phyloP scores from a whole-genome alignment of 108 stramenopile genomes.

The Pseudonitzschia pungens region DNA sequence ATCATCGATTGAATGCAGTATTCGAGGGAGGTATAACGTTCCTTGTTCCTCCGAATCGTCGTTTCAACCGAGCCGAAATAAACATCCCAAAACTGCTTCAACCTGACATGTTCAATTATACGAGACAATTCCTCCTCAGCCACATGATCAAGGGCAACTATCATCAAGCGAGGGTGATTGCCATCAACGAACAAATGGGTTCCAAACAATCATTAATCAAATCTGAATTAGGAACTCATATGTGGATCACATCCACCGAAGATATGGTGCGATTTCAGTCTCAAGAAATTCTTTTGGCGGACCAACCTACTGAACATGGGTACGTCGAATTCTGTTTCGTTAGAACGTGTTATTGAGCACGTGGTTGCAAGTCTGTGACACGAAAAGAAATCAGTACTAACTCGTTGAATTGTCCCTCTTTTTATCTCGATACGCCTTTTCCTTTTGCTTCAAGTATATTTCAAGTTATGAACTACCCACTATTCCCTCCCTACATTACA shows the following conservation, averaged over 20 bases:
- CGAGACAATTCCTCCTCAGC: conserved; percentile 28
- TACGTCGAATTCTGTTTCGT: conserved; percentile 7
- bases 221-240: conserved; percentile 29
- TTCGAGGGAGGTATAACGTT: conserved; percentile 38
- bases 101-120: conserved; percentile 29
- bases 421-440: background rate
- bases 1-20: conserved; percentile 28
- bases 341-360: background rate
- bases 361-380: background rate
- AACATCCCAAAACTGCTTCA: conserved; percentile 22
- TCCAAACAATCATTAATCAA: conserved; percentile 30
- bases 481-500: conserved; percentile 30
- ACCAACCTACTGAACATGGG: conserved; percentile 32
- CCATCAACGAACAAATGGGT: conserved; percentile 24
- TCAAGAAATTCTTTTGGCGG: conserved; percentile 21
- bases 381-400: background rate
- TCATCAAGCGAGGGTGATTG: conserved; percentile 26
- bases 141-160: conserved; percentile 37
- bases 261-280: conserved; percentile 37
- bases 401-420: background rate
- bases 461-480: conserved; percentile 31
- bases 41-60: conserved; percentile 41
- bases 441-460: conserved; percentile 23
- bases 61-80: conserved; percentile 44
- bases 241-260: conserved; percentile 40